Percentiles rank a stretch among this genome's conserved stretches.
Conservation (phyloP, 179 eudicot species). For the Nepenthes alata region DNA sequence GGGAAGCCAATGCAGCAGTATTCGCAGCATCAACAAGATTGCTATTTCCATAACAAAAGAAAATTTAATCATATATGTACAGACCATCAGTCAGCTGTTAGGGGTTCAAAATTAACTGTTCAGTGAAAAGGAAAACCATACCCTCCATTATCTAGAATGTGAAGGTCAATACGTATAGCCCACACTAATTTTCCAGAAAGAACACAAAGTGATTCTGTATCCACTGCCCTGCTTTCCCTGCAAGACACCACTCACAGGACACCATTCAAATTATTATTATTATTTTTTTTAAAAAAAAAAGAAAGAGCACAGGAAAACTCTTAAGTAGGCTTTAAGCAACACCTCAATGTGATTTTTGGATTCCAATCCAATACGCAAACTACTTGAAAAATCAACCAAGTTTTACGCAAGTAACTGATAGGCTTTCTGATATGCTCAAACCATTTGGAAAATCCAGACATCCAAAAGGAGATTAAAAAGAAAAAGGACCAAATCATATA, state of each 20-base stretch:
- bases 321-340: no score
- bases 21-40: slow-evolving; percentile 96
- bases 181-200: slow-evolving; percentile 79
- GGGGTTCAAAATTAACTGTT: neutral
- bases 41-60: slow-evolving; percentile 24
- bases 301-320: no score
- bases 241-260: slow-evolving; percentile 6
- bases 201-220: slow-evolving; percentile 91
- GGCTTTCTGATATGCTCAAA: no score
- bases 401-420: neutral
- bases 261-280: neutral
- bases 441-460: no score
- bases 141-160: slow-evolving; percentile 93
- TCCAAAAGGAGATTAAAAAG: no score
- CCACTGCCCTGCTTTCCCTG: slow-evolving; percentile 97
- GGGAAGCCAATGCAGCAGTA: slow-evolving; percentile 89
- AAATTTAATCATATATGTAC: neutral
- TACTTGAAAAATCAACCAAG: neutral
- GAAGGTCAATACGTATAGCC: slow-evolving; percentile 84
- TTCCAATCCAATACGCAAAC: slow-evolving; percentile 1
- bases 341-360: neutral
- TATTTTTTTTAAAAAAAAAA: no score
- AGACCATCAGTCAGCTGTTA: no score
- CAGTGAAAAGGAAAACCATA: slow-evolving; percentile 12
- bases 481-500: no score